These are phyloP conservation scores for Brassica carinata DNA, from an alignment of 345 rosid species.

Conservation along the genomic window DNA sequence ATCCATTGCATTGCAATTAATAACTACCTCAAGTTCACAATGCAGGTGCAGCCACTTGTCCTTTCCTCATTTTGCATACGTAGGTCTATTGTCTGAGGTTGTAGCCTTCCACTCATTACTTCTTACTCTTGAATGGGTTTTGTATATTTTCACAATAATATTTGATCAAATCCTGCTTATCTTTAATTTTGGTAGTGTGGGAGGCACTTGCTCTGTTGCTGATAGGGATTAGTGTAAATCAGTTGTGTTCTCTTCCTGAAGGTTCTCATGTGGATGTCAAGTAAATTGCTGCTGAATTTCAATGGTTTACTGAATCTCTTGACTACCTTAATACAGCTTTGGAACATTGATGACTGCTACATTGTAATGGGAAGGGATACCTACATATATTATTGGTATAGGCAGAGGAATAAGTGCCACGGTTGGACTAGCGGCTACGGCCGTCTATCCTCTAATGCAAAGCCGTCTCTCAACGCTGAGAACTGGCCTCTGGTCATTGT, in stretches of 20 bases:
- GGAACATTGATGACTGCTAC: too few relatives aligned
- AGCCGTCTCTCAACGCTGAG: too few relatives aligned
- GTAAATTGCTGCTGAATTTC: too few relatives aligned
- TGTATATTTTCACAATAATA: background rate
- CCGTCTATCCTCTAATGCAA: too few relatives aligned
- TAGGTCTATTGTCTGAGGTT: conserved; percentile 22
- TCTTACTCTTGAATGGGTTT: background rate
- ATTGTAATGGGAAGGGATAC: too few relatives aligned
- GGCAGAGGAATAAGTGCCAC: too few relatives aligned
- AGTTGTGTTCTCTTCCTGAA: conserved; percentile 81
- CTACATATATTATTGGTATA: too few relatives aligned
- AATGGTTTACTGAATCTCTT: too few relatives aligned
- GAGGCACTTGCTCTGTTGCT: conserved; percentile 95
- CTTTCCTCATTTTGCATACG: conserved; percentile 14
- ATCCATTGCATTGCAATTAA: conserved; percentile 56
- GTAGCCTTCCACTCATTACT: conserved; percentile 2
- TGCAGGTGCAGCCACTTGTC: conserved; percentile 65
- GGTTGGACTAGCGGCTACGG: too few relatives aligned
- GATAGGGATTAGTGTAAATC: conserved; percentile 92
- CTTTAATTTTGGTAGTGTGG: conserved; percentile 65
- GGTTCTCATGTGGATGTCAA: conserved; percentile 35
- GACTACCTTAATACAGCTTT: too few relatives aligned
- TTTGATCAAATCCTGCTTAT: conserved; percentile 5
- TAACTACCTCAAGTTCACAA: conserved; percentile 90
- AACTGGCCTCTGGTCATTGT: too few relatives aligned